Evolutionary conservation across 2,329 filamentous ascomycete genomes (phyloP), one percentile per base, ranked within the genome.

Genomic region (Metarhizium album): DNA sequence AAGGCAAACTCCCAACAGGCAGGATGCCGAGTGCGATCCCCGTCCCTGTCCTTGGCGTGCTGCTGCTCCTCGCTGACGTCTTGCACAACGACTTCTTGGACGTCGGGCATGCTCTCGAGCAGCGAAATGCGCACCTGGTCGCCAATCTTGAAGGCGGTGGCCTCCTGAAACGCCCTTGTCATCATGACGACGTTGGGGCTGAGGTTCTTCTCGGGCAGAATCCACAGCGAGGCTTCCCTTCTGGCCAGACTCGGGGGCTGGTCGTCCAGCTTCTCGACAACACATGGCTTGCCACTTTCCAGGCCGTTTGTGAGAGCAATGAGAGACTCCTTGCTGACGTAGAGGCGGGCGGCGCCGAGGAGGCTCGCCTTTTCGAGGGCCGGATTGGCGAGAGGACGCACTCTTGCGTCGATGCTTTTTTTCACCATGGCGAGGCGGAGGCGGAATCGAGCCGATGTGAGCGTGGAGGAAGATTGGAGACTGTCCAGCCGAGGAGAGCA

Each of bases 141-240:
- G 16, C 82, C 82, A 3, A 93, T 72, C 54, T 84, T 84, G 58
- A 95, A 78, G 1, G 80, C 80, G 57, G 86, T 86, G 6, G 80
- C 77, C 35, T 86, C 83, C 55, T 87, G 84, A 49, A 94, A 80
- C 5, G 80, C 74, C 55, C 87, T 83, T 22, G 87, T 83, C 71
- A 87, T 80, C 72, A 90, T 76, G 47, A 86, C 72, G 51, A 88
- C 74, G 55, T 83, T 78, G 57, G 80, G 80, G 60, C 82, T 78
- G 57, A 88, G 71, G 59, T 83, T 82, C 63, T 83, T 76, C 43
- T 75, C 73, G 2, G 74, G 71, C 16, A 75, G 65, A 0, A 71
- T 69, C 69, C 74, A 78, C 1, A 77, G 67, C 29, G 73, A 69
- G 4, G 74, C 76, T 57, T 78, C 72, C 16, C 71, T 67, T 24